phyloP scores from a whole-genome alignment of 352 stramenopile genomes.

The Detonula confervacea region DNA sequence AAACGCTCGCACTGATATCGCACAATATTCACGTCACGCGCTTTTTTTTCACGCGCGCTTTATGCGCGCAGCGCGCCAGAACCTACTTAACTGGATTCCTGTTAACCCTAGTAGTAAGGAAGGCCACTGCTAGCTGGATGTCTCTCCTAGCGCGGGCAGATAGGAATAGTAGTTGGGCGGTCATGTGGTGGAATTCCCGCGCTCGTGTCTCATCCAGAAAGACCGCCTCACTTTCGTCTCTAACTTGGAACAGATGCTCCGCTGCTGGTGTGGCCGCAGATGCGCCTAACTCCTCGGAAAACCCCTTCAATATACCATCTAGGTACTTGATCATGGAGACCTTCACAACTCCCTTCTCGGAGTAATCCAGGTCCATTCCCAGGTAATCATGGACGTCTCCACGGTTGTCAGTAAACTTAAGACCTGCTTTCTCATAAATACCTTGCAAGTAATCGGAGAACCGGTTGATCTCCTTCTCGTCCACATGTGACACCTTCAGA shows the following conservation, averaged over 20 bases:
- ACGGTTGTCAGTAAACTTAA: no score
- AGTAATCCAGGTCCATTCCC: slow-evolving; percentile 53
- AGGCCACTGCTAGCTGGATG: slow-evolving; percentile 43
- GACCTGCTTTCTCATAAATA: no score
- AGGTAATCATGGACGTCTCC: slow-evolving; percentile 42
- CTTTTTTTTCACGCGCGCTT: no score
- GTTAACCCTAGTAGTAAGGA: slow-evolving; percentile 49
- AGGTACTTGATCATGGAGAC: slow-evolving; percentile 49
- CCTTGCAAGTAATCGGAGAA: no score
- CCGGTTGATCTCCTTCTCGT: no score
- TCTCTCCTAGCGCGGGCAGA: slow-evolving; percentile 36
- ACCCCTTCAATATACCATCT: slow-evolving; percentile 22
- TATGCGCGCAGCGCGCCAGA: no score
- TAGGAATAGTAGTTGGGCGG: slow-evolving; percentile 57
- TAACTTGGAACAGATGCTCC: slow-evolving; percentile 64
- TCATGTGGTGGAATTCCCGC: slow-evolving; percentile 48
- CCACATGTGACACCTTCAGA: no score
- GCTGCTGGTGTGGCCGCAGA: slow-evolving; percentile 15
- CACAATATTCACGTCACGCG: no score
- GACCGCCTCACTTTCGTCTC: slow-evolving; percentile 16
- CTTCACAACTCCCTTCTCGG: slow-evolving; percentile 6
- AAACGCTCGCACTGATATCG: no score
- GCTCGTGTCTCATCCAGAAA: slow-evolving; percentile 32
- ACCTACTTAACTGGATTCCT: no score
- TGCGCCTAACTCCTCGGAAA: slow-evolving; percentile 19